Percentiles rank a stretch among this genome's conserved stretches.
phyloP scores from a whole-genome alignment of 2,329 filamentous ascomycete genomes.

The Hypoxylon sp. region DNA sequence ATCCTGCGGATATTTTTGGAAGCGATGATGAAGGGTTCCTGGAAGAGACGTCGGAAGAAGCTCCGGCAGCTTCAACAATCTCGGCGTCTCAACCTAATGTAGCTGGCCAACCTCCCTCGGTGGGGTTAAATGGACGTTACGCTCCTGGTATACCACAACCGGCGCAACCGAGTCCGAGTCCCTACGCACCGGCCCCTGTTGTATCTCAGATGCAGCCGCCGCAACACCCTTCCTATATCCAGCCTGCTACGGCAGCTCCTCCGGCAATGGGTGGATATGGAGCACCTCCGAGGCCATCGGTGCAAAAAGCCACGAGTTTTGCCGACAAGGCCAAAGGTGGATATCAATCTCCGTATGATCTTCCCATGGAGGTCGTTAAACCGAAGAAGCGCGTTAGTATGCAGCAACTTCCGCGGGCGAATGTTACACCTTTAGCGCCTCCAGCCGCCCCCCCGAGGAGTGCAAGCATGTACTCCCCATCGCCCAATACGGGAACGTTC shows the following conservation, averaged over 20 bases:
- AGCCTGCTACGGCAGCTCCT: slow-evolving; percentile 47
- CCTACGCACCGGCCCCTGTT: slow-evolving; percentile 62
- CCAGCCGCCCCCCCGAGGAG: slow-evolving; percentile 70
- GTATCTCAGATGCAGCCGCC: slow-evolving; percentile 42
- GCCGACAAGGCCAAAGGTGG: slow-evolving; percentile 90
- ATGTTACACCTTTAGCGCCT: slow-evolving; percentile 55
- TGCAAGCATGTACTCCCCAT: slow-evolving; percentile 65
- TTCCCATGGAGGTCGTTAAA: slow-evolving; percentile 88
- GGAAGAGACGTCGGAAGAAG: slow-evolving; percentile 71
- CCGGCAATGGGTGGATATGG: slow-evolving; percentile 53
- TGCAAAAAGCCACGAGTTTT: slow-evolving; percentile 81
- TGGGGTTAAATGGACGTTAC: slow-evolving; percentile 53
- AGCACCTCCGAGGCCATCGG: slow-evolving; percentile 57
- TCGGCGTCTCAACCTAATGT: slow-evolving; percentile 23
- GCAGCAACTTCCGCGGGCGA: slow-evolving; percentile 63
- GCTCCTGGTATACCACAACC: slow-evolving; percentile 46
- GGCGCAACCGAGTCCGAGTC: slow-evolving; percentile 50
- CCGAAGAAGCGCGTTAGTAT: slow-evolving; percentile 73
- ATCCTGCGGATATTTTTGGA: slow-evolving; percentile 75
- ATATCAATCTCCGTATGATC: slow-evolving; percentile 93
- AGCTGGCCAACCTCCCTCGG: slow-evolving; percentile 41
- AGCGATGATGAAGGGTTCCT: slow-evolving; percentile 90
- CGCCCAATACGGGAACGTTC: slow-evolving; percentile 22
- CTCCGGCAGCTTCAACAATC: slow-evolving; percentile 42
- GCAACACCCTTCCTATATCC: slow-evolving; percentile 46